These are phyloP conservation scores for Lipomyces kockii DNA, from an alignment of 805 yeast genomes.

Conservation along the genomic window DNA sequence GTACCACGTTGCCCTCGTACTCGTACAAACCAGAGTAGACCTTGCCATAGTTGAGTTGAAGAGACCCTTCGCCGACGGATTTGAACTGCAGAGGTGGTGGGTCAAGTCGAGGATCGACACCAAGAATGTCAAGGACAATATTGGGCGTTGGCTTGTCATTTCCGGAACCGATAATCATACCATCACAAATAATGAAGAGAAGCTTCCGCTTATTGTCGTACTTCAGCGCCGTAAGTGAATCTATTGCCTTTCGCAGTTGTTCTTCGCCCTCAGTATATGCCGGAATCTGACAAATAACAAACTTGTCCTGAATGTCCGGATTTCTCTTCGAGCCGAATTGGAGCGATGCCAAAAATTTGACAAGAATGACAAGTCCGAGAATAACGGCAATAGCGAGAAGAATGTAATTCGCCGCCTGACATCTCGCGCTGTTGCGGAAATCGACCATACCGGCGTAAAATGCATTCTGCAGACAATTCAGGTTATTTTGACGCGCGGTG, in stretches of 20 bases:
- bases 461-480: constrained; percentile 47
- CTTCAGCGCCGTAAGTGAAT: constrained; percentile 59
- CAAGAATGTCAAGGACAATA: constrained; percentile 55
- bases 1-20: constrained; percentile 58
- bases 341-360: constrained; percentile 49
- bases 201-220: constrained; percentile 63
- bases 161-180: constrained; percentile 63
- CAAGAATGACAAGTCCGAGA: constrained; percentile 47
- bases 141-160: constrained; percentile 62
- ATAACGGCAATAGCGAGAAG: constrained; percentile 48
- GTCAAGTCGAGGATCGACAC: constrained; percentile 53
- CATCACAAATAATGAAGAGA: constrained; percentile 62
- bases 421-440: constrained; percentile 48
- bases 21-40: constrained; percentile 67
- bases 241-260: constrained; percentile 60
- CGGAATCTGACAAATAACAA: constrained; percentile 52
- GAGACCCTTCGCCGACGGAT: constrained; percentile 63
- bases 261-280: constrained; percentile 62
- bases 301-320: constrained; percentile 49
- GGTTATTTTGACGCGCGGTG: constrained; percentile 38
- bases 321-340: constrained; percentile 47
- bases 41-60: constrained; percentile 64
- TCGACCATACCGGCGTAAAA: constrained; percentile 47
- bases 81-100: constrained; percentile 59
- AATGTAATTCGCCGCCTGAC: constrained; percentile 50